These are phyloP conservation scores for Inonotus obliquus DNA, from an alignment of 1,284 basidiomycete genomes.

Conservation along the genomic window DNA sequence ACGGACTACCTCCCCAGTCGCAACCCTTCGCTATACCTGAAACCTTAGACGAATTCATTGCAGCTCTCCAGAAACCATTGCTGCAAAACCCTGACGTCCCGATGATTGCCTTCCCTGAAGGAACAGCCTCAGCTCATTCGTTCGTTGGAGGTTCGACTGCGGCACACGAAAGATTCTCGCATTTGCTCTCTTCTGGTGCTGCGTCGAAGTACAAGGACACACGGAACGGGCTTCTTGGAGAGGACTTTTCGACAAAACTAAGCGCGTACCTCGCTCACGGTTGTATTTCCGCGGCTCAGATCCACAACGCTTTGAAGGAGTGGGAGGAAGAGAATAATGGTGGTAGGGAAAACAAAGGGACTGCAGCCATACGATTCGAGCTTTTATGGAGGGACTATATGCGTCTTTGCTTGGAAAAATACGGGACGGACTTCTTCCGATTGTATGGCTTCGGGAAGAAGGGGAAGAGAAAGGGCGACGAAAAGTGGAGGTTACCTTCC, in stretches of 20 bases:
- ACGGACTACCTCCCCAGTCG: slow-evolving; percentile 11
- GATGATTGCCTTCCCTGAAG: neutral
- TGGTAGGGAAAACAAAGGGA: slow-evolving; percentile 22
- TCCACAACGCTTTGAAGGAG: slow-evolving; percentile 28
- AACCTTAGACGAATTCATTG: slow-evolving; percentile 8
- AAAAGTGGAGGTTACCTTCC: slow-evolving; percentile 20
- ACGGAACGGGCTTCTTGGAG: slow-evolving; percentile 46
- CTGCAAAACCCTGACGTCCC: slow-evolving; percentile 8
- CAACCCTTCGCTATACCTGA: slow-evolving; percentile 17
- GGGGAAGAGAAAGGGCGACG: neutral
- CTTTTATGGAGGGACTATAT: slow-evolving; percentile 52
- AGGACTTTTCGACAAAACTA: slow-evolving; percentile 48
- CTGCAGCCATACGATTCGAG: slow-evolving; percentile 38
- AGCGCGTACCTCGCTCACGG: slow-evolving; percentile 45
- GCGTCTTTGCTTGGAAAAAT: slow-evolving; percentile 35
- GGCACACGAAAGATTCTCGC: slow-evolving; percentile 34
- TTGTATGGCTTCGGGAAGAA: slow-evolving; percentile 21
- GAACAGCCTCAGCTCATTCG: slow-evolving; percentile 34
- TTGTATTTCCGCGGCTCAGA: slow-evolving; percentile 39
- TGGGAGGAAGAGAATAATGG: slow-evolving; percentile 24
- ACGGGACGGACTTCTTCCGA: slow-evolving; percentile 24
- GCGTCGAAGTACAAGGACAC: slow-evolving; percentile 45
- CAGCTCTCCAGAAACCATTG: slow-evolving; percentile 16
- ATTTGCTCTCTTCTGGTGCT: slow-evolving; percentile 28
- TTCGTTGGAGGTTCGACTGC: slow-evolving; percentile 37